Evolutionary conservation across 805 yeast genomes (phyloP).

Genomic region (Lipomyces spencermartinsiae): DNA sequence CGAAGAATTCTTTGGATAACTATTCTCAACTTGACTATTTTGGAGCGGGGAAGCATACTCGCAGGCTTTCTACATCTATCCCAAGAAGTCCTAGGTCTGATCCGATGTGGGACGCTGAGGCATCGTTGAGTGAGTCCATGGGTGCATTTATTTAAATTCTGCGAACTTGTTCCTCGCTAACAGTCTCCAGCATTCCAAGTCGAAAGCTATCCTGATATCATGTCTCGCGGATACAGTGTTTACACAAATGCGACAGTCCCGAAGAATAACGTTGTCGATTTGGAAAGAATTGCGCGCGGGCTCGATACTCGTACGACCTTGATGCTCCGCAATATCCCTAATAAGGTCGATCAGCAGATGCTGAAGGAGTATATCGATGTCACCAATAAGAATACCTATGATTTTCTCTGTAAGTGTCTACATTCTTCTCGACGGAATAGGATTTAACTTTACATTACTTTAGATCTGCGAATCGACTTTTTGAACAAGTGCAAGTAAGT

Average conservation of each 20-base stretch:
- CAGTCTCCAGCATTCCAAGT: conserved; percentile 33
- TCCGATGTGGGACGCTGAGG: conserved; percentile 29
- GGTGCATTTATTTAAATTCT: background rate
- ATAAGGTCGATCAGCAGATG: conserved; percentile 55
- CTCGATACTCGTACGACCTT: conserved; percentile 56
- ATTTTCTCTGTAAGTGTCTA: conserved; percentile 50
- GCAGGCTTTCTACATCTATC: conserved; percentile 10
- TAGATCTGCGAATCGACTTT: conserved; percentile 59
- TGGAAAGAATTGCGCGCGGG: conserved; percentile 51
- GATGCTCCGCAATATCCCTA: conserved; percentile 63
- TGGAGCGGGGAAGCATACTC: conserved; percentile 16
- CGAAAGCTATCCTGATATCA: conserved; percentile 24
- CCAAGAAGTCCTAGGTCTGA: conserved; percentile 13
- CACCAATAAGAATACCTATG: conserved; percentile 50
- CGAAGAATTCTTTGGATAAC: conserved; percentile 10
- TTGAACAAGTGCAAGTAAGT: conserved; percentile 55
- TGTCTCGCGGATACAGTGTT: conserved; percentile 34
- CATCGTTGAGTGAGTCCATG: conserved; percentile 28
- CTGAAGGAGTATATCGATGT: conserved; percentile 55
- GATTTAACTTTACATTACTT: background rate
- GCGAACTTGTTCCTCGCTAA: background rate
- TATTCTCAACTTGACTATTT: conserved; percentile 10
- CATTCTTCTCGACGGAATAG: background rate
- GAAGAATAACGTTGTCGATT: conserved; percentile 49
- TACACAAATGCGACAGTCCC: conserved; percentile 45